Evolutionary conservation across 2,329 filamentous ascomycete genomes (phyloP).

Genomic region (Phyllosticta citrichinensis): DNA sequence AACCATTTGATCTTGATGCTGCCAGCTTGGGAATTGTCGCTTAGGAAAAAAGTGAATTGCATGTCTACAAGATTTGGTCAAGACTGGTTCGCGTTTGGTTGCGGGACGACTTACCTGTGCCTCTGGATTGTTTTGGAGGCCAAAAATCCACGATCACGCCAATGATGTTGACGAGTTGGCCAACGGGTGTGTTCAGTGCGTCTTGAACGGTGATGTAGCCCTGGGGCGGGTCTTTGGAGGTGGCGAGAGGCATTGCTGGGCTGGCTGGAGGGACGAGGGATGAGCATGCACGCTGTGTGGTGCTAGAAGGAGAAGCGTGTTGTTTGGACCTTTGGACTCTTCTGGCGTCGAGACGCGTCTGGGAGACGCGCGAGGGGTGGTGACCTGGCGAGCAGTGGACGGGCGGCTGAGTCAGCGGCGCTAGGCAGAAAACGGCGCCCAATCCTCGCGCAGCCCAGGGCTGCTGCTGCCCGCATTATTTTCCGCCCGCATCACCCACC

Average conservation of each 20-base stretch:
- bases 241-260: slow-evolving; percentile 3
- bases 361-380: background rate
- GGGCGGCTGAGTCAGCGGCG: slow-evolving; percentile 2
- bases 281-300: no score
- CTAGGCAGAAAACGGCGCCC: slow-evolving; percentile 7
- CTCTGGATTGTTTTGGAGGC: background rate
- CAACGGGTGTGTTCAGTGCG: background rate
- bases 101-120: background rate
- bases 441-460: slow-evolving; percentile 8
- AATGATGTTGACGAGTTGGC: slow-evolving; percentile 2
- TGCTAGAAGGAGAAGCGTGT: no score
- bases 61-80: background rate
- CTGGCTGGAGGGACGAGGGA: no score
- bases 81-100: no score
- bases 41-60: background rate
- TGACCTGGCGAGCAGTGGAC: background rate
- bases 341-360: background rate
- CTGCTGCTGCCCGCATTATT: slow-evolving; percentile 10
- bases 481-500: slow-evolving; percentile 7
- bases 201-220: background rate
- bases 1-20: background rate
- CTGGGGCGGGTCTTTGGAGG: background rate
- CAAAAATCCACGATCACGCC: background rate
- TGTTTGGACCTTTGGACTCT: no score
- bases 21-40: slow-evolving; percentile 15